A percentile compares a stretch with the other conserved stretches of the same genome.
Conservation (phyloP, 2,329 filamentous ascomycete species). For the Aspergillus quadrilineatus region DNA sequence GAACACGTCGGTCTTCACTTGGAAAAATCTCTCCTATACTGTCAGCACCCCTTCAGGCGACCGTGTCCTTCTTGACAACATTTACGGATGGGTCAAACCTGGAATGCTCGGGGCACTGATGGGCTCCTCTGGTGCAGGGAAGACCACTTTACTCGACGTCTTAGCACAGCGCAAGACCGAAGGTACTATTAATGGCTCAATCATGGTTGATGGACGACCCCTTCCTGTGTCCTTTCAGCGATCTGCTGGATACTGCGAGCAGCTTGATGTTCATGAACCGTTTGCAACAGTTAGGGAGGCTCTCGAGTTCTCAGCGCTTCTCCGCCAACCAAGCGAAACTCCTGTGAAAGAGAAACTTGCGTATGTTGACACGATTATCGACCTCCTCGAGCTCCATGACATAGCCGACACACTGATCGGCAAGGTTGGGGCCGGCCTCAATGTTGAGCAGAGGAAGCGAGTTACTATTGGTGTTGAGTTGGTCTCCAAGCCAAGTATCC, state of each 20-base stretch:
- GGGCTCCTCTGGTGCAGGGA: conserved; percentile 75
- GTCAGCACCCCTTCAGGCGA: conserved; percentile 58
- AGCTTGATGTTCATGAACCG: conserved; percentile 65
- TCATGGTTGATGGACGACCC: conserved; percentile 63
- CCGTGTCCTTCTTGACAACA: conserved; percentile 61
- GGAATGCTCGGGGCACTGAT: conserved; percentile 73
- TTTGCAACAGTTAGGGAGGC: conserved; percentile 64
- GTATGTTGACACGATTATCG: conserved; percentile 63
- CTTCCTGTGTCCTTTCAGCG: conserved; percentile 47
- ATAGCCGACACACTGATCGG: conserved; percentile 54
- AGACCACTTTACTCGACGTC: conserved; percentile 70
- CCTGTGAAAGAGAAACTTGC: conserved; percentile 58
- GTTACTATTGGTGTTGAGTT: conserved; percentile 70
- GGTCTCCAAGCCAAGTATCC: conserved; percentile 62
- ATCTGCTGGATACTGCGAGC: conserved; percentile 59
- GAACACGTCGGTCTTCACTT: conserved; percentile 69
- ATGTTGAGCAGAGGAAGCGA: conserved; percentile 64
- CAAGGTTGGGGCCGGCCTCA: conserved; percentile 44
- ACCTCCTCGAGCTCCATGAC: conserved; percentile 51
- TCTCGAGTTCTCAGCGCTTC: conserved; percentile 63
- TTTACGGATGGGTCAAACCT: conserved; percentile 73
- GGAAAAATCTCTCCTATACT: conserved; percentile 69
- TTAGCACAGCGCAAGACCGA: conserved; percentile 66
- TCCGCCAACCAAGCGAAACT: conserved; percentile 55
- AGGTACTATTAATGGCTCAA: conserved; percentile 60